Percentiles rank a stretch among this genome's conserved stretches.
phyloP scores from a whole-genome alignment of 306 rosid genomes.

The Vigna trinervia region DNA sequence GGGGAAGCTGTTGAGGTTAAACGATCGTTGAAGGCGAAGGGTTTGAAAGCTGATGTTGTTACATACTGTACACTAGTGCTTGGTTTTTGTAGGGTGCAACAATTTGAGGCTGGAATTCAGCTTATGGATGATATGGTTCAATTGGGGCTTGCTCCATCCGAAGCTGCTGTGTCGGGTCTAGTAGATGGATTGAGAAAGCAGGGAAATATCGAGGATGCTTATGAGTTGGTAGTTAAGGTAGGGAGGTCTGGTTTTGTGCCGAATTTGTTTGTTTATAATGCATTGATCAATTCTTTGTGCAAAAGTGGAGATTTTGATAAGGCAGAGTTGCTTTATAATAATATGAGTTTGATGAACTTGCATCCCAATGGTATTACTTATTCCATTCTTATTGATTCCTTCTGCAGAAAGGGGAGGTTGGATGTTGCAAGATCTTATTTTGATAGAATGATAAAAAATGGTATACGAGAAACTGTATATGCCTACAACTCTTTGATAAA shows the following conservation, averaged over 20 bases:
- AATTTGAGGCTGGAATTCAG: conserved; percentile 58
- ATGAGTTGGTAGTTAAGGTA: conserved; percentile 64
- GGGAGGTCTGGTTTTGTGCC: conserved; percentile 66
- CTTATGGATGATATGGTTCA: conserved; percentile 79
- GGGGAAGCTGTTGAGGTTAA: conserved; percentile 77
- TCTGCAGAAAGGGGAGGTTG: conserved; percentile 72
- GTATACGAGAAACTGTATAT: conserved; percentile 64
- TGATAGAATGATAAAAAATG: conserved; percentile 60
- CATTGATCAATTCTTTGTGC: conserved; percentile 77
- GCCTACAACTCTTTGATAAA: conserved; percentile 84
- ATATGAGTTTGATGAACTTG: conserved; percentile 64
- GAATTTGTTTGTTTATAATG: conserved; percentile 73
- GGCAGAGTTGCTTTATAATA: conserved; percentile 67
- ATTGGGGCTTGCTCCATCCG: conserved; percentile 65
- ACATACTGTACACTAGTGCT: conserved; percentile 76
- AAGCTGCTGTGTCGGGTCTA: conserved; percentile 72
- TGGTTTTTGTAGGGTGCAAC: conserved; percentile 76
- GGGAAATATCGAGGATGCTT: conserved; percentile 64
- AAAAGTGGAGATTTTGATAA: conserved; percentile 72
- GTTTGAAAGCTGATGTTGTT: conserved; percentile 73
- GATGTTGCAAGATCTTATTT: conserved; percentile 71
- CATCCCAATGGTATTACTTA: conserved; percentile 75
- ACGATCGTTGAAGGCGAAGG: conserved; percentile 62
- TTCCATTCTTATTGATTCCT: conserved; percentile 82
- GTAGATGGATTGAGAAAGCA: conserved; percentile 79